These are phyloP conservation scores for Favolaschia claudopus DNA, from an alignment of 768 basidiomycete genomes.

Conservation along the genomic window DNA sequence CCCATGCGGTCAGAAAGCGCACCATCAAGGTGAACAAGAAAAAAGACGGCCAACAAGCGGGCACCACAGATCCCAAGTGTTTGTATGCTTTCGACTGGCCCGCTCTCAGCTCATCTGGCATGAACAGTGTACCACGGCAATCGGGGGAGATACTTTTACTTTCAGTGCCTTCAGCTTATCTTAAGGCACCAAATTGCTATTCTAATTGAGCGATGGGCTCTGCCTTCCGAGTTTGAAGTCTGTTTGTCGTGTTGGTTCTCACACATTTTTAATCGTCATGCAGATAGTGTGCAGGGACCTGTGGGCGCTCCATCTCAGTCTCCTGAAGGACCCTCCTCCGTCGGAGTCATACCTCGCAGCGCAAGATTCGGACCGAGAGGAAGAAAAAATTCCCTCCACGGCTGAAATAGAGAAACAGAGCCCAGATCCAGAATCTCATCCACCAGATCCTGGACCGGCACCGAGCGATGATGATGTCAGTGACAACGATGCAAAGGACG, in stretches of 20 bases:
- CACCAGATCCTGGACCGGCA: conserved; percentile 16
- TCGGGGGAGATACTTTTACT: conserved; percentile 79
- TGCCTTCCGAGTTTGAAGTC: conserved; percentile 85
- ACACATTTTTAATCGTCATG: not conserved
- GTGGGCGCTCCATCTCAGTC: conserved; percentile 79
- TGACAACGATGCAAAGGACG: conserved; percentile 23
- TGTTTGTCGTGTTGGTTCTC: not conserved
- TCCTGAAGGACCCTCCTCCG: conserved; percentile 65
- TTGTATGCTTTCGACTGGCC: not conserved
- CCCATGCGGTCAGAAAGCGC: conserved; percentile 71
- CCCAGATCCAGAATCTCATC: not conserved
- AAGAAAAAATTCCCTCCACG: conserved; percentile 10
- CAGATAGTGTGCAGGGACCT: conserved; percentile 80
- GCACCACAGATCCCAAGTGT: conserved; percentile 71
- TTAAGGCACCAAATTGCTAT: conserved; percentile 77
- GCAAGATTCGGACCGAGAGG: conserved; percentile 38
- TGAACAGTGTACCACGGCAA: conserved; percentile 82
- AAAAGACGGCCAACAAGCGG: conserved; percentile 51
- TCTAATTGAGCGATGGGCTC: conserved; percentile 68
- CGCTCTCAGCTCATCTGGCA: conserved; percentile 1
- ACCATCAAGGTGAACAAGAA: conserved; percentile 66
- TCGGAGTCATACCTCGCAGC: conserved; percentile 64
- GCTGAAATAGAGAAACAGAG: not conserved
- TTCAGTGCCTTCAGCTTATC: conserved; percentile 85
- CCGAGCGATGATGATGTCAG: conserved; percentile 36